phyloP scores from a whole-genome alignment of 2,329 filamentous ascomycete genomes.

The Phyllosticta capitalensis region DNA sequence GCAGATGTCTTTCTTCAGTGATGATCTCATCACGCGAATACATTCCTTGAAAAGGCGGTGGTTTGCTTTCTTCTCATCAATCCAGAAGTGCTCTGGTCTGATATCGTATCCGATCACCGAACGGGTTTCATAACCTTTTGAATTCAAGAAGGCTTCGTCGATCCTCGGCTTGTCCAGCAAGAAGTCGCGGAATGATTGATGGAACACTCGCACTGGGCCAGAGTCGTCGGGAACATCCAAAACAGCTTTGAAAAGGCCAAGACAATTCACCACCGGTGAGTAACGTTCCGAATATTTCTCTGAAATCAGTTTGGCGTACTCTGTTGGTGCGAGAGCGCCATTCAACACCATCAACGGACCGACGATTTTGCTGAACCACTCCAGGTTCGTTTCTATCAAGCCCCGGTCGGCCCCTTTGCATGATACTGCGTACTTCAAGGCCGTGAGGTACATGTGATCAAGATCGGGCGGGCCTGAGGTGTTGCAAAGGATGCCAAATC shows the following conservation, averaged over 20 bases:
- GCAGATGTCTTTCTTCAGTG: constrained; percentile 31
- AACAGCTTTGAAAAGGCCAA: constrained; percentile 15
- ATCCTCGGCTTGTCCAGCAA: no score
- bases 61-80: constrained; percentile 28
- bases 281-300: constrained; percentile 7
- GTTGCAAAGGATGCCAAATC: not conserved
- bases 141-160: no score
- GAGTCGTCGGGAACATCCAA: constrained; percentile 10
- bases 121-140: no score
- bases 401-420: no score
- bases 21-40: constrained; percentile 24
- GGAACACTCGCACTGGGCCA: constrained; percentile 12
- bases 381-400: not conserved
- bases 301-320: constrained; percentile 12
- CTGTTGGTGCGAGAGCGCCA: constrained; percentile 12
- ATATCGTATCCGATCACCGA: no score
- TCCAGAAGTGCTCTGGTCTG: no score
- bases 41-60: constrained; percentile 24
- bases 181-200: constrained; percentile 23
- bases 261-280: constrained; percentile 5
- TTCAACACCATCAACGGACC: constrained; percentile 12
- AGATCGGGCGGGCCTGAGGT: not conserved
- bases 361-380: constrained; percentile 11
- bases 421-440: constrained; percentile 2
- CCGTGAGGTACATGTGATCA: constrained; percentile 12